Conservation (phyloP, 2,329 filamentous ascomycete genomes). For the Chaetomium sp. region DNA sequence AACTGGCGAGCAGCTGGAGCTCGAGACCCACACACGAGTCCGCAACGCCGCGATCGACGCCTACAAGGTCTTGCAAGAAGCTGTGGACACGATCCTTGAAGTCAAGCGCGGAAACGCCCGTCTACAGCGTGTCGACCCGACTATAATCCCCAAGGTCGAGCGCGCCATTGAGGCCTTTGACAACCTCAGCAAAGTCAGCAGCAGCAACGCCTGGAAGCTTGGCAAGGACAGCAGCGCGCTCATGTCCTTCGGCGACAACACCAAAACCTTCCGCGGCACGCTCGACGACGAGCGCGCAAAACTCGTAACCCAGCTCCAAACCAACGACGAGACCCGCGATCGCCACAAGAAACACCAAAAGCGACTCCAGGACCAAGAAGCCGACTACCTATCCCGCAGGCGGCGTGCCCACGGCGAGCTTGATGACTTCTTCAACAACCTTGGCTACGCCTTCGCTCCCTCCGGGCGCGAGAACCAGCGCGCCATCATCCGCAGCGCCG, state of each 20-base stretch:
- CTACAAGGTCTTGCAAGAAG: neutral
- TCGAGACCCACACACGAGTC: neutral
- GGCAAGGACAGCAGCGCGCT: neutral
- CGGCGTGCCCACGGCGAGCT: neutral
- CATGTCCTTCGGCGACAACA: neutral
- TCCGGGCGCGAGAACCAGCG: neutral
- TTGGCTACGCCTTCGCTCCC: neutral
- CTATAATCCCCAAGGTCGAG: neutral
- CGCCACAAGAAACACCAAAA: neutral
- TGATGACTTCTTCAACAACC: neutral
- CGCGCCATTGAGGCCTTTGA: neutral
- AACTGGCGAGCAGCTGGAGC: neutral
- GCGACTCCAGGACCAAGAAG: neutral
- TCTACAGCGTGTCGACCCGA: neutral
- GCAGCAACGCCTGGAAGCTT: constrained; percentile 1
- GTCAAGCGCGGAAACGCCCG: neutral
- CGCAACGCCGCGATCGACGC: neutral
- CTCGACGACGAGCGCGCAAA: neutral
- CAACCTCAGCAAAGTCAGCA: neutral
- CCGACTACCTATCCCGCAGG: neutral
- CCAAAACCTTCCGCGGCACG: neutral
- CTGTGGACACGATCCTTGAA: neutral
- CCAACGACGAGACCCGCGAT: neutral
- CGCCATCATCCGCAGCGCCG: neutral
- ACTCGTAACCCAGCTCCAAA: neutral